Evolutionary conservation across 495 filamentous ascomycete genomes (phyloP), one percentile per base, ranked within the genome.

Genomic region (Penicillium paxilli): DNA sequence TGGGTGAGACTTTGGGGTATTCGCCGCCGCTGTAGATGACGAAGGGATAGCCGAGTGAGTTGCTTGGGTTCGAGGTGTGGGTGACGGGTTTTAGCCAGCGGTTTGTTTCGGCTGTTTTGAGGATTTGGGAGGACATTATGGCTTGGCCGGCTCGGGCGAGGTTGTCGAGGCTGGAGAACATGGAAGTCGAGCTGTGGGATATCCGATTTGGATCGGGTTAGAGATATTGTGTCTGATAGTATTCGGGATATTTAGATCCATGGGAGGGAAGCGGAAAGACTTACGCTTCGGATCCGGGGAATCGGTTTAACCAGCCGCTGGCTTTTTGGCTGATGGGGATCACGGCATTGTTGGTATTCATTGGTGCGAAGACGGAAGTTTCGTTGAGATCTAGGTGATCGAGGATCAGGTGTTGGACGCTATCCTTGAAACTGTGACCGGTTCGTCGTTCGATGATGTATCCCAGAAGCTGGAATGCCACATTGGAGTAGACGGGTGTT

Each of bases 401-500:
- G 24, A 80, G 51, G 5, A 85, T 47, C 17, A 54, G 54, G 1
- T 68, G 53, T 45, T 80, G 44, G 20, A 85, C 53, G 55, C 77
- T 65, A 0, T 66, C 38, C 14, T 67, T 41, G 51, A 79, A 83
- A 1, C 45, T 30, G 25, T 68, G 72, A 7, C 73, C 70, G 2
- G 72, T 75, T 42, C 80, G 80, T 49, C 62, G 66, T 54, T 84
- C 79, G 24, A 85, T 64, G 1, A 79, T 76, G 53, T 83, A 83
- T 0, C 73, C 75, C 6, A 85, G 67, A 44, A 84, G 66, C 44
- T 79, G 74, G 55, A 73, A 85, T 9, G 72, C 82, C 5, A 73
- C 72, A 60, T 85, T 84, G 11, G 81, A 83, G 58, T 85, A 86
- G 12, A 73, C 73, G 0, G 82, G 75, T 0, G 79, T 79, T 10